Evolutionary conservation across 257 asterid species (phyloP).

Genomic region (Orobanche coerulescens): DNA sequence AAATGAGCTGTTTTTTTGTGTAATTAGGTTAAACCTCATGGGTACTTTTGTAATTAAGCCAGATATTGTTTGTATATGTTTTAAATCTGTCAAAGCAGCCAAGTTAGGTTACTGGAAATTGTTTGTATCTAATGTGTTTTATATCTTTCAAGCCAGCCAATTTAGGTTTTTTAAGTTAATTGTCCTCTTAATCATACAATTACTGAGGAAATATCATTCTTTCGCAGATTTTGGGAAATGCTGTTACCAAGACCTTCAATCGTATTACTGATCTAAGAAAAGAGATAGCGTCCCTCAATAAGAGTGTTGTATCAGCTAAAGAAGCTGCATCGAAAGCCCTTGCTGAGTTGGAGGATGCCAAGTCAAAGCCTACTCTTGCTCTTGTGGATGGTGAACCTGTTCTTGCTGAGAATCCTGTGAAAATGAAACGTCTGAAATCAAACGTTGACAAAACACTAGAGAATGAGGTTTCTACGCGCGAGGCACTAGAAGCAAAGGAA

Average conservation of each 20-base stretch:
- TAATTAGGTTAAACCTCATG: no score
- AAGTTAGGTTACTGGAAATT: no score
- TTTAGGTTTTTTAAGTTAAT: neutral
- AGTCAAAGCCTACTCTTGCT: slow-evolving; percentile 65
- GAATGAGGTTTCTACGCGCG: slow-evolving; percentile 56
- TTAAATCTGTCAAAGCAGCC: no score
- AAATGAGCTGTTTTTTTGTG: no score
- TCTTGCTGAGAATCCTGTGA: slow-evolving; percentile 81
- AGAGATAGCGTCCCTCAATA: slow-evolving; percentile 66
- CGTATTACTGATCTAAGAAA: slow-evolving; percentile 85
- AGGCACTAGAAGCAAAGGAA: slow-evolving; percentile 86
- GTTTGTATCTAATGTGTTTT: neutral
- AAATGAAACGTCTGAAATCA: slow-evolving; percentile 76
- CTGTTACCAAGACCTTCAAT: slow-evolving; percentile 79
- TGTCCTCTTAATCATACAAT: slow-evolving; percentile 2
- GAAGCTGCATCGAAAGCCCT: slow-evolving; percentile 72
- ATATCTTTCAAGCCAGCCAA: neutral
- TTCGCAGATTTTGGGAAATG: slow-evolving; percentile 70
- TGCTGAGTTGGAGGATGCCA: slow-evolving; percentile 66
- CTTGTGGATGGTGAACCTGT: slow-evolving; percentile 95
- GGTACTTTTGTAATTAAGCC: no score
- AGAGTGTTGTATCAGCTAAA: slow-evolving; percentile 43
- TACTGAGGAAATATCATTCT: slow-evolving; percentile 17
- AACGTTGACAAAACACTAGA: slow-evolving; percentile 59
- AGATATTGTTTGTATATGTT: no score